Percentiles rank a stretch among this genome's conserved stretches.
Conservation (phyloP, 257 asterid genomes). For the Linderniella brevidens region DNA sequence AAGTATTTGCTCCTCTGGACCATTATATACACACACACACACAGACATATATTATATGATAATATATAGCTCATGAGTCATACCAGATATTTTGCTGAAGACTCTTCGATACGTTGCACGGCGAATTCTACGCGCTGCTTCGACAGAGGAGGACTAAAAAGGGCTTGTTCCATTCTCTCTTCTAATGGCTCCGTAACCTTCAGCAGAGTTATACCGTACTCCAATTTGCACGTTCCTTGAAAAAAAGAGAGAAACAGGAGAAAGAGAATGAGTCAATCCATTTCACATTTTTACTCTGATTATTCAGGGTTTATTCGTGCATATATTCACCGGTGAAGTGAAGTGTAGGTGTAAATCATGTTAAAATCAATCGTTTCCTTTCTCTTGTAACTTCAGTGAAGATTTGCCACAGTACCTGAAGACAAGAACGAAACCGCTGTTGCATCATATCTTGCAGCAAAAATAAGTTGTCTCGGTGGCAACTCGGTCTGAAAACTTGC, state of each 20-base stretch:
- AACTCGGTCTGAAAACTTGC: slow-evolving; percentile 43
- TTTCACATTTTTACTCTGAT: too few relatives aligned
- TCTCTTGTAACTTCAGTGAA: not conserved
- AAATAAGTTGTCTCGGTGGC: slow-evolving; percentile 47
- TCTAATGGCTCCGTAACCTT: slow-evolving; percentile 71
- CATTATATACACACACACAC: not conserved
- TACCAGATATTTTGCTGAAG: slow-evolving; percentile 70
- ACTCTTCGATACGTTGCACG: slow-evolving; percentile 49
- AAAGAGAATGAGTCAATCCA: not conserved
- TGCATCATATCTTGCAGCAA: slow-evolving; percentile 51
- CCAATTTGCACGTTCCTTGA: slow-evolving; percentile 52
- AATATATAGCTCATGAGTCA: not conserved
- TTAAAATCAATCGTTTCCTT: too few relatives aligned
- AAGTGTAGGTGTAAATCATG: not conserved
- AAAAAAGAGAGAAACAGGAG: slow-evolving; percentile 1
- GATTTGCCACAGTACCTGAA: slow-evolving; percentile 28
- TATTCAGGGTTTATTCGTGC: too few relatives aligned
- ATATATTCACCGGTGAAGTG: not conserved
- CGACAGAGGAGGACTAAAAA: slow-evolving; percentile 76
- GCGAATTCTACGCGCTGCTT: slow-evolving; percentile 92
- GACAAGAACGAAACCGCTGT: slow-evolving; percentile 30
- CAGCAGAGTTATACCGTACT: slow-evolving; percentile 43
- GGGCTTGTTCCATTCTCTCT: slow-evolving; percentile 95
- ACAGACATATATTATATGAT: slow-evolving; percentile 2
- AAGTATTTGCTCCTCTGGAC: too few relatives aligned